Evolutionary conservation across 2,329 filamentous ascomycete species (phyloP).

Genomic region (Colletotrichum tropicicola): DNA sequence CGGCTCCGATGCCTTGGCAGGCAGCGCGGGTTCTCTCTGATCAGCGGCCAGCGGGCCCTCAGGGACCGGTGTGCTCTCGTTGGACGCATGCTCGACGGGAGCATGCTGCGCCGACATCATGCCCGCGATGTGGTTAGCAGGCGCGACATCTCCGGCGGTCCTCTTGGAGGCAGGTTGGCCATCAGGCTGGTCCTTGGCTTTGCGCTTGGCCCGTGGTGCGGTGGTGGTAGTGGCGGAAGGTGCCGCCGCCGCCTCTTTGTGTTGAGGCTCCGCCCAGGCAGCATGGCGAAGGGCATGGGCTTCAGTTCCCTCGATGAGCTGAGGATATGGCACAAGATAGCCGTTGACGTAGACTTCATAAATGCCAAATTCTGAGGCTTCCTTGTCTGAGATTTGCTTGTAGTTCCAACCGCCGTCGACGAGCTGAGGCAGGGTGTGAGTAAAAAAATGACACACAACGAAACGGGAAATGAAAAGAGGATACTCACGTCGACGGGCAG

Average conservation of each 20-base stretch:
- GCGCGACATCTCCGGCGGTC: slow-evolving; percentile 40
- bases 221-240: neutral
- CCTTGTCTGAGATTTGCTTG: slow-evolving; percentile 53
- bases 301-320: slow-evolving; percentile 51
- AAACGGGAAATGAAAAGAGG: neutral
- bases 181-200: slow-evolving; percentile 58
- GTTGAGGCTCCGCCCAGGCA: slow-evolving; percentile 26
- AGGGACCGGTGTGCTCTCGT: slow-evolving; percentile 34
- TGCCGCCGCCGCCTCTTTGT: slow-evolving; percentile 9
- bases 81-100: slow-evolving; percentile 37
- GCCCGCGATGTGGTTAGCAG: slow-evolving; percentile 33
- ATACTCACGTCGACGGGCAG: slow-evolving; percentile 60
- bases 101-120: slow-evolving; percentile 43
- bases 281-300: slow-evolving; percentile 27
- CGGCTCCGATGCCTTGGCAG: slow-evolving; percentile 47
- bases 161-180: slow-evolving; percentile 60
- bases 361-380: slow-evolving; percentile 53
- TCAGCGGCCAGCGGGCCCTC: slow-evolving; percentile 37
- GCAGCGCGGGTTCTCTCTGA: slow-evolving; percentile 37
- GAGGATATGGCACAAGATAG: slow-evolving; percentile 54
- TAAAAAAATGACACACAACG: slow-evolving; percentile 23
- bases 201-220: slow-evolving; percentile 51
- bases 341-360: slow-evolving; percentile 52
- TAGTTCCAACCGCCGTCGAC: slow-evolving; percentile 55
- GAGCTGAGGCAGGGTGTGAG: slow-evolving; percentile 41